A percentile compares a stretch with the other conserved stretches of the same genome.
Evolutionary conservation across 768 basidiomycete genomes (phyloP).

Genomic region (Boletus eberwhitei): DNA sequence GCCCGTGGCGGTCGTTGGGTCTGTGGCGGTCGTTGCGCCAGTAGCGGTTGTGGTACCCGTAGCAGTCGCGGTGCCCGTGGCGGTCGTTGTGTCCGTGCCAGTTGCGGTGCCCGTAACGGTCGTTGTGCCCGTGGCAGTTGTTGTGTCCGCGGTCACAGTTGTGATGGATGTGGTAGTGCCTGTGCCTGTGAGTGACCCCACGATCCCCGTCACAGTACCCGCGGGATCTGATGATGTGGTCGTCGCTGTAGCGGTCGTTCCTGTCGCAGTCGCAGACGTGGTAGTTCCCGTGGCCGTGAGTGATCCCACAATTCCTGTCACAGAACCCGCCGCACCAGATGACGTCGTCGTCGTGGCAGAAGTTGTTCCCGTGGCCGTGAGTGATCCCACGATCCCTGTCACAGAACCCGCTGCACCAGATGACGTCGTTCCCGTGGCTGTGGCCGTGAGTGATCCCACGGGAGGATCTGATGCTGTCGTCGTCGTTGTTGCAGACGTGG

Average conservation of each 20-base stretch:
- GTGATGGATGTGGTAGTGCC: background rate
- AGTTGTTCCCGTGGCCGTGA: background rate
- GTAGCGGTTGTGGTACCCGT: background rate
- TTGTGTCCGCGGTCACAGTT: background rate
- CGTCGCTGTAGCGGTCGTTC: too few relatives aligned
- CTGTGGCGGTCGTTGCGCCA: background rate
- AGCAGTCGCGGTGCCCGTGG: background rate
- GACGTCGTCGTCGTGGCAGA: background rate
- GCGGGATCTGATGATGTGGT: too few relatives aligned
- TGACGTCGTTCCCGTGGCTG: background rate
- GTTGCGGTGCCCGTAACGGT: background rate
- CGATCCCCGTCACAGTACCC: too few relatives aligned
- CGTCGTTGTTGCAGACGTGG: background rate
- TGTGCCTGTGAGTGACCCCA: background rate
- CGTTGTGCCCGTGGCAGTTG: background rate
- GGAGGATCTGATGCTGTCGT: background rate
- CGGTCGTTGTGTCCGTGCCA: fast-evolving
- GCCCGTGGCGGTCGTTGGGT: background rate
- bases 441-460: slow-evolving; percentile 1
- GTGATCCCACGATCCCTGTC: background rate
- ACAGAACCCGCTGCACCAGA: background rate
- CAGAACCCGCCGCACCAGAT: background rate
- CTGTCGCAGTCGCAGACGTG: too few relatives aligned
- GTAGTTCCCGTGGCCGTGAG: background rate
- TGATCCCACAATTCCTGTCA: background rate